These are phyloP conservation scores for Haplographium delicatum DNA, from an alignment of 495 filamentous ascomycete species.

Conservation along the genomic window DNA sequence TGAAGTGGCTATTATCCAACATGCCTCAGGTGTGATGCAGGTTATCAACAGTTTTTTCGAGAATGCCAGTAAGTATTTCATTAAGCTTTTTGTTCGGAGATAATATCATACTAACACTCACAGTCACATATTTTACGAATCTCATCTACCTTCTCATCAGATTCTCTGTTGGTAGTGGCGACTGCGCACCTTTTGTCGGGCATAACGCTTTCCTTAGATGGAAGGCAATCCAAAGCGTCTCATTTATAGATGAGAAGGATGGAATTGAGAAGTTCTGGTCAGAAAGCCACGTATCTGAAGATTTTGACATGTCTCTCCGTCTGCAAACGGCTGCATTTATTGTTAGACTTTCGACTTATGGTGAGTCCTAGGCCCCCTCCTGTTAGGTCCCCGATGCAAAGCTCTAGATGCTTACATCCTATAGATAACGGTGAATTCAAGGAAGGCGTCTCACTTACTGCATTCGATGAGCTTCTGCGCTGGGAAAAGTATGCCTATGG, in stretches of 20 bases:
- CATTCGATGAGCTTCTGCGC: slow-evolving; percentile 67
- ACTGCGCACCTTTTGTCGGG: slow-evolving; percentile 63
- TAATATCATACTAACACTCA: no score
- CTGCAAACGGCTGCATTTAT: slow-evolving; percentile 58
- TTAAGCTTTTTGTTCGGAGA: no score
- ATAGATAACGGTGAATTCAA: slow-evolving; percentile 62
- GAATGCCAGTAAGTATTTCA: no score
- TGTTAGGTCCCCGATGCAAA: no score
- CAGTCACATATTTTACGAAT: slow-evolving; percentile 72
- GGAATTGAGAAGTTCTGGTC: slow-evolving; percentile 54
- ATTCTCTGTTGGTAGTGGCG: slow-evolving; percentile 61
- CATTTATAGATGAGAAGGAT: slow-evolving; percentile 42
- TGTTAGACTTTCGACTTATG: slow-evolving; percentile 58
- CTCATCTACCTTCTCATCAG: slow-evolving; percentile 64
- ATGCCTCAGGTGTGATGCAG: slow-evolving; percentile 65
- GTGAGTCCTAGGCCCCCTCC: no score
- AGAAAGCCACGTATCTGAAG: slow-evolving; percentile 65
- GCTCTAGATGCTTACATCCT: no score
- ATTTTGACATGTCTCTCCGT: slow-evolving; percentile 68
- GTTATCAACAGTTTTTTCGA: slow-evolving; percentile 56
- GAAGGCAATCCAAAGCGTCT: slow-evolving; percentile 62
- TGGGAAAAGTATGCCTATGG: slow-evolving; percentile 76
- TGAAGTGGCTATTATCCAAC: slow-evolving; percentile 65
- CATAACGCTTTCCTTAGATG: slow-evolving; percentile 70
- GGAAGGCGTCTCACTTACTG: slow-evolving; percentile 68